Evolutionary conservation across 805 yeast species (phyloP).

Genomic region (Kodamaea leandrae): DNA sequence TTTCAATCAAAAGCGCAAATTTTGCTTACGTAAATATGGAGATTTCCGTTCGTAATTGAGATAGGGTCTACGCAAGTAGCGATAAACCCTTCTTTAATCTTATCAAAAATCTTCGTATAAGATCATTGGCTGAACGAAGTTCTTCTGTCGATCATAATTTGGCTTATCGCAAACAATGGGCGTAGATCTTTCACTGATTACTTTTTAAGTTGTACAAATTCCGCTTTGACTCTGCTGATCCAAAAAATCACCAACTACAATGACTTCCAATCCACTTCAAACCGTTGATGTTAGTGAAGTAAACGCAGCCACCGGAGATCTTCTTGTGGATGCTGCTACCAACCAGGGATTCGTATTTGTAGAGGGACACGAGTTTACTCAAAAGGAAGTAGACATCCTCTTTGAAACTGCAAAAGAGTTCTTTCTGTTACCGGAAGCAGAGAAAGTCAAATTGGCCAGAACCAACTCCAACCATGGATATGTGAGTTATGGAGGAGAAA

Average conservation of each 20-base stretch:
- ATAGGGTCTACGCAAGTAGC: too few relatives aligned
- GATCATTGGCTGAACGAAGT: too few relatives aligned
- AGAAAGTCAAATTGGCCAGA: slow-evolving; percentile 51
- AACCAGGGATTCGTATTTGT: slow-evolving; percentile 63
- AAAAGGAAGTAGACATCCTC: slow-evolving; percentile 49
- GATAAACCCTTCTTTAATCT: neutral
- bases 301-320: slow-evolving; percentile 43
- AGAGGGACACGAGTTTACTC: slow-evolving; percentile 64
- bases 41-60: too few relatives aligned
- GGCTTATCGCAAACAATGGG: too few relatives aligned
- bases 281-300: slow-evolving; percentile 56
- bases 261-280: slow-evolving; percentile 45
- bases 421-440: slow-evolving; percentile 50
- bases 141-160: too few relatives aligned
- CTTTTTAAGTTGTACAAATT: too few relatives aligned
- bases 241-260: neutral
- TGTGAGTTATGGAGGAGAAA: slow-evolving; percentile 54
- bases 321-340: slow-evolving; percentile 57
- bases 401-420: slow-evolving; percentile 51
- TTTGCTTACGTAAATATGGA: too few relatives aligned
- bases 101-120: too few relatives aligned
- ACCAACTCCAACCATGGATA: slow-evolving; percentile 60
- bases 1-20: too few relatives aligned
- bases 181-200: too few relatives aligned
- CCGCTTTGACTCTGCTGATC: neutral